Conservation (phyloP, 345 rosid genomes). For the Brassica cretica region DNA sequence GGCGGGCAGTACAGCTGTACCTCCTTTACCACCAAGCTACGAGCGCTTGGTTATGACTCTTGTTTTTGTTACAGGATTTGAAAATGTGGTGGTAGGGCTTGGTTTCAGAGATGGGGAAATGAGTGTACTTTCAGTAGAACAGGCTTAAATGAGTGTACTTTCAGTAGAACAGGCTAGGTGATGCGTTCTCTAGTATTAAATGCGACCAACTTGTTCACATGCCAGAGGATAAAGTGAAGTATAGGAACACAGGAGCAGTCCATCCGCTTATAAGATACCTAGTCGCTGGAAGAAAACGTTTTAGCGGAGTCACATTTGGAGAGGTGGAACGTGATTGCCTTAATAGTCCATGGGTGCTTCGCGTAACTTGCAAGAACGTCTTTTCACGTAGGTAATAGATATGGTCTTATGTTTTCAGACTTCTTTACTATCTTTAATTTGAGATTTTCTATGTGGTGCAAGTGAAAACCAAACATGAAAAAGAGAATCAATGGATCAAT, state of each 20-base stretch:
- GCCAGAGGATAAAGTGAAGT: constrained; percentile 72
- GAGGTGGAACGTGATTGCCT: constrained; percentile 91
- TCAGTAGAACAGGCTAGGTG: neutral
- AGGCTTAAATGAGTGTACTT: neutral
- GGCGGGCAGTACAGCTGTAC: no score
- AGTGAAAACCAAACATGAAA: neutral
- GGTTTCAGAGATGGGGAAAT: neutral
- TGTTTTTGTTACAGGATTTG: neutral
- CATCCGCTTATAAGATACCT: constrained; percentile 88
- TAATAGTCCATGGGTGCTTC: constrained; percentile 72
- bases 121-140: neutral
- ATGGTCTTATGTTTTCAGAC: neutral
- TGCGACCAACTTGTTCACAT: constrained; percentile 53
- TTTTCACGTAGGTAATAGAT: constrained; percentile 44
- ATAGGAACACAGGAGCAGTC: constrained; percentile 78
- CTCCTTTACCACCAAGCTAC: no score
- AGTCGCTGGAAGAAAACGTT: constrained; percentile 76
- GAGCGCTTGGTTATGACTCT: no score
- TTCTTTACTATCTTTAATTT: neutral
- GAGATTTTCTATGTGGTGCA: neutral
- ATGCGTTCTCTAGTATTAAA: neutral
- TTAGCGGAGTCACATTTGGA: constrained; percentile 78
- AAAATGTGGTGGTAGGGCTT: neutral
- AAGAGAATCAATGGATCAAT: constrained; percentile 12
- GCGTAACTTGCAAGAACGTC: constrained; percentile 74